Base-by-base conservation (phyloP, 257 asterid species). In the Solanum gandarillasii region DNA sequence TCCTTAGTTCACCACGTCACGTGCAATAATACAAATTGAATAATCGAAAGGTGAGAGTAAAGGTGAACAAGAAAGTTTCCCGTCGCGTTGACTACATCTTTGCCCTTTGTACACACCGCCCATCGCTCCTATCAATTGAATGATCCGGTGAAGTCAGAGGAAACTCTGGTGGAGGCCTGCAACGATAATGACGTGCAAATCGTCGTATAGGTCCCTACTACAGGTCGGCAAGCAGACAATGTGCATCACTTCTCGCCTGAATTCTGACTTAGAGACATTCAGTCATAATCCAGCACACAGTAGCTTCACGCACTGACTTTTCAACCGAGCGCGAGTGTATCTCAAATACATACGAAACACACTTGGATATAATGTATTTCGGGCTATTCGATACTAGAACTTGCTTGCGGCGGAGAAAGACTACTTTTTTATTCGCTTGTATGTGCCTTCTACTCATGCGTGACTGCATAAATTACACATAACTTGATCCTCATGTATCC, bases 121-220 rank as follows among this genome's bases (percentile, higher is more conserved):
- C 62, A 16, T 52, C 0, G 3, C 1, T 16, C 62, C 8, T 52
- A 52, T 52, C 23, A 1, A 46, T 13, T 48, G 62, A 6, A 55
- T 55, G 4, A 55, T 55, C 4, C 4, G 9, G 92, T 73, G 89
- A 89, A 92, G 93, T 93, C 73, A 88, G 89, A 93, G 93, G 91
- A 93, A 93, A 92, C 93, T 92, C 89, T 90, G 87, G 94, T 92
- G 92, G 93, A 92, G 93, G 94, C 94, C 92, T 90, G 86, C 90
- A 90, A 91, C 88, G 92, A 92, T 92, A 90, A 86, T 89, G 92
- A 90, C 89, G 91, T 93, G 92, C 92, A 93, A 86, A 93, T 88
- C 89, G 87, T 91, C 91, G 86, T 90, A 52, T 52, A 16, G 23
- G 60, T 18, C 23, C 21, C 23, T 52, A 52, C 8, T 52, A 7